A percentile compares a stretch with the other conserved stretches of the same genome.
These are phyloP conservation scores for Pythium aphanidermatum DNA, from an alignment of 352 stramenopile genomes.

Conservation along the genomic window DNA sequence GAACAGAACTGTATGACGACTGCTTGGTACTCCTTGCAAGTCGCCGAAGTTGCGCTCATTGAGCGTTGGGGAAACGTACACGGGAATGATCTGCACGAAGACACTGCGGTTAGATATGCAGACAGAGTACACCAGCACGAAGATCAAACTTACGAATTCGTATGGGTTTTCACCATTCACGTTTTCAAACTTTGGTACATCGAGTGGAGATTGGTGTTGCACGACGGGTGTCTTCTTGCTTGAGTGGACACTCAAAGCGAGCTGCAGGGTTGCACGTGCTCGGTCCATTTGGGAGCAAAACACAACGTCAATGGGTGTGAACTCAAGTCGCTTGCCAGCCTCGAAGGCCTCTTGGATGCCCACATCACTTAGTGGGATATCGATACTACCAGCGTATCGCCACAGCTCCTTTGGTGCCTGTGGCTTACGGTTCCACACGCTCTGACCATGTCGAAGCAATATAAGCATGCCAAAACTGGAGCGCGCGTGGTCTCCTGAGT, in stretches of 20 bases:
- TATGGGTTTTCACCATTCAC: constrained; percentile 75
- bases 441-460: constrained; percentile 77
- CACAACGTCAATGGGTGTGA: constrained; percentile 74
- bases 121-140: neutral
- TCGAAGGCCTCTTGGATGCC: constrained; percentile 82
- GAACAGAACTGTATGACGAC: constrained; percentile 66
- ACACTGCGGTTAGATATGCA: constrained; percentile 1
- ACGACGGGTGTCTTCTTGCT: constrained; percentile 80
- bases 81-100: constrained; percentile 47
- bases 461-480: constrained; percentile 74
- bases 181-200: constrained; percentile 55
- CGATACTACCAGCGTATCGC: constrained; percentile 79
- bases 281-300: constrained; percentile 86
- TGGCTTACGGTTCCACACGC: constrained; percentile 83
- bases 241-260: constrained; percentile 73
- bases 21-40: constrained; percentile 69
- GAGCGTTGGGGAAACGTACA: constrained; percentile 72
- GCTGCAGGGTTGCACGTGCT: constrained; percentile 64
- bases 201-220: constrained; percentile 65
- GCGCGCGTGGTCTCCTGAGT: constrained; percentile 17
- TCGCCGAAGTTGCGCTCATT: constrained; percentile 85
- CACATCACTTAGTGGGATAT: constrained; percentile 73
- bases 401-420: constrained; percentile 62
- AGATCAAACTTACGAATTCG: constrained; percentile 50
- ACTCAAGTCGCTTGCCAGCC: constrained; percentile 64